Percentiles rank a stretch among this genome's conserved stretches.
Conservation (phyloP, 2,329 filamentous ascomycete genomes). For the Rhynchosporium agropyri region DNA sequence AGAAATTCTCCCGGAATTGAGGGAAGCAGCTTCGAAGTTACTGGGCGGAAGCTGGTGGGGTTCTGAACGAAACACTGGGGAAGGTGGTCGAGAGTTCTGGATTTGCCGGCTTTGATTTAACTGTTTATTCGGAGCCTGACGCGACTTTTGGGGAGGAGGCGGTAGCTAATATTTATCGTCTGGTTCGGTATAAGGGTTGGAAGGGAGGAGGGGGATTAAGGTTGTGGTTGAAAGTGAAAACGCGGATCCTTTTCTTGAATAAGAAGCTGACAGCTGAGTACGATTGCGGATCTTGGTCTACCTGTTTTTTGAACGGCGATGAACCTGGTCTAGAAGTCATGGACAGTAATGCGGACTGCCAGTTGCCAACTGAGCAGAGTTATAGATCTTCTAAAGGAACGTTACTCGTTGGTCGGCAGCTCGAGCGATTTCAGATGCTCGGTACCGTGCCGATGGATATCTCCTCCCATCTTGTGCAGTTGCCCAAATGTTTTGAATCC, state of each 20-base stretch:
- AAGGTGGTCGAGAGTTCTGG: slow-evolving; percentile 33
- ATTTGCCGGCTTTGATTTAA: slow-evolving; percentile 30
- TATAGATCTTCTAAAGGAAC: slow-evolving; percentile 28
- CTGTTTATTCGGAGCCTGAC: slow-evolving; percentile 34
- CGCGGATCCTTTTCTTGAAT: no score
- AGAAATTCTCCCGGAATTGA: slow-evolving; percentile 28
- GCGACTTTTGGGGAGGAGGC: slow-evolving; percentile 23
- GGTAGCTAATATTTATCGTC: slow-evolving; percentile 35
- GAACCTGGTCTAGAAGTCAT: slow-evolving; percentile 37
- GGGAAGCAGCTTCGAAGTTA: slow-evolving; percentile 27
- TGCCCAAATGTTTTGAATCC: not conserved
- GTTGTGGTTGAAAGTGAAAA: slow-evolving; percentile 36
- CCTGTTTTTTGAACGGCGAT: slow-evolving; percentile 37
- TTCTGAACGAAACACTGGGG: slow-evolving; percentile 31
- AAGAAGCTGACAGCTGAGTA: slow-evolving; percentile 18
- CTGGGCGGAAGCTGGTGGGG: slow-evolving; percentile 30
- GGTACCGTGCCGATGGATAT: slow-evolving; percentile 34
- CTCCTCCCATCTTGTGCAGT: slow-evolving; percentile 33
- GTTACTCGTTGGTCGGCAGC: slow-evolving; percentile 35
- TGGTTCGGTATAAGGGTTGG: slow-evolving; percentile 36
- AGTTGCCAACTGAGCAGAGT: slow-evolving; percentile 34
- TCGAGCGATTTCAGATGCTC: slow-evolving; percentile 34
- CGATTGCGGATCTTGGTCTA: slow-evolving; percentile 36
- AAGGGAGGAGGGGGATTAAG: slow-evolving; percentile 20
- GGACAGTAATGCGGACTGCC: slow-evolving; percentile 24